These are phyloP conservation scores for Trichaptum fuscoviolaceum DNA, from an alignment of 768 basidiomycete genomes.

Conservation along the genomic window DNA sequence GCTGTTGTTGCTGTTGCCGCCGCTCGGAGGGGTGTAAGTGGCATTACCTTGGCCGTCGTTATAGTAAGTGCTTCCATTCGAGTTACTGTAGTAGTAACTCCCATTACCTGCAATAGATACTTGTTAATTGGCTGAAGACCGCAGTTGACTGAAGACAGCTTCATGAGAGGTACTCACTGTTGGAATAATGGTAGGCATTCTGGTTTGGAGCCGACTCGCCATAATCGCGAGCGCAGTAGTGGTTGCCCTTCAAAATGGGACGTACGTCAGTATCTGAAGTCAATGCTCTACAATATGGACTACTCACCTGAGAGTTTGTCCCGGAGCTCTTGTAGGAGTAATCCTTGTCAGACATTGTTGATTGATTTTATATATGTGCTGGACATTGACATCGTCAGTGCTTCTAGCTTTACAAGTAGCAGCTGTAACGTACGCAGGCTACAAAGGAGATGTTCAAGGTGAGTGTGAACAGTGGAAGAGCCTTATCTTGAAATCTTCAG, in stretches of 20 bases:
- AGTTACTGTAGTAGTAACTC: slow-evolving; percentile 60
- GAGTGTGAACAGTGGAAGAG: not conserved
- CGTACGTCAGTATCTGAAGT: not conserved
- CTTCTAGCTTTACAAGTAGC: too few species aligned
- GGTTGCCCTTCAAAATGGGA: slow-evolving; percentile 44
- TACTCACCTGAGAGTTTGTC: slow-evolving; percentile 46
- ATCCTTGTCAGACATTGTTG: slow-evolving; percentile 6
- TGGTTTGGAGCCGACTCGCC: slow-evolving; percentile 25
- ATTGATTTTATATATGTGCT: not conserved
- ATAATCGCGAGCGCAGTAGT: slow-evolving; percentile 51
- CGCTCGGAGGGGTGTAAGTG: slow-evolving; percentile 46
- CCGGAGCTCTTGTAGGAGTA: slow-evolving; percentile 24
- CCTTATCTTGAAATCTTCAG: not conserved
- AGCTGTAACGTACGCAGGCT: too few species aligned
- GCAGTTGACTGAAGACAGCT: slow-evolving; percentile 6
- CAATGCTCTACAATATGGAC: not conserved
- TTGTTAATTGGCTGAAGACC: slow-evolving; percentile 6
- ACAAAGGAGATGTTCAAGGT: not conserved
- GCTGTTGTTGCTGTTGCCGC: slow-evolving; percentile 10
- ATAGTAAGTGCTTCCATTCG: slow-evolving; percentile 57
- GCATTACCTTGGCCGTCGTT: slow-evolving; percentile 43
- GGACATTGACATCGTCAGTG: not conserved
- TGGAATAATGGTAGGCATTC: slow-evolving; percentile 58
- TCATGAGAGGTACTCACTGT: slow-evolving; percentile 33
- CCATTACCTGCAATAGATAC: slow-evolving; percentile 34